Evolutionary conservation across 306 rosid species (phyloP).

Genomic region (Castanea sativa): DNA sequence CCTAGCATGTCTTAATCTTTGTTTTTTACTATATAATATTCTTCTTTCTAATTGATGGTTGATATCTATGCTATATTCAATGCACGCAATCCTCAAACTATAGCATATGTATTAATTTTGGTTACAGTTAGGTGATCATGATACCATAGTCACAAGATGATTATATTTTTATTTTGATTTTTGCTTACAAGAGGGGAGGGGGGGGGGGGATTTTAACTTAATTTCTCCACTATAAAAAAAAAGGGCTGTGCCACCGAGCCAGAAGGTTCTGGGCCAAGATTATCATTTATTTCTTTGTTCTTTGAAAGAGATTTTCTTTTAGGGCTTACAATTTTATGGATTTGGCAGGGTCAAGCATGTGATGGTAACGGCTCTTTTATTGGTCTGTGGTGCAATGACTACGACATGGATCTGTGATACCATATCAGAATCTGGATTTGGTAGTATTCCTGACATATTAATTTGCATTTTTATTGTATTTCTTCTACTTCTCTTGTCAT

Average conservation of each 20-base stretch:
- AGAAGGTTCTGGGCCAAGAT: not conserved
- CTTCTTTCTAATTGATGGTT: not conserved
- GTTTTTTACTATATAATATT: conserved; percentile 12
- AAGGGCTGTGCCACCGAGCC: too few relatives aligned
- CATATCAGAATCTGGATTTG: conserved; percentile 95
- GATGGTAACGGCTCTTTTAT: conserved; percentile 63
- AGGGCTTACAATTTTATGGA: conserved; percentile 12
- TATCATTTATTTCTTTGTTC: not conserved
- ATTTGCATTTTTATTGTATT: conserved; percentile 16
- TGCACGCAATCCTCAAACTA: conserved; percentile 6
- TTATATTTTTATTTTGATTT: too few relatives aligned
- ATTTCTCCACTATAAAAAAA: too few relatives aligned
- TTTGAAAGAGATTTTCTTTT: conserved; percentile 19
- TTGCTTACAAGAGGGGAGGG: too few relatives aligned
- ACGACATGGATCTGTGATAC: conserved; percentile 93
- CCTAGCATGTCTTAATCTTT: conserved; percentile 9
- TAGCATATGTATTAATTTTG: conserved; percentile 6
- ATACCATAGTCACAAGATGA: not conserved
- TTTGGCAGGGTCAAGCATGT: conserved; percentile 87
- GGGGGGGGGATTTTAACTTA: too few relatives aligned
- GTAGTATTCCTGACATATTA: conserved; percentile 40
- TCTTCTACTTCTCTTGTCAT: not conserved
- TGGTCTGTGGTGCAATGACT: conserved; percentile 97
- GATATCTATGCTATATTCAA: conserved; percentile 1
- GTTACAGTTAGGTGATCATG: not conserved